A percentile compares a stretch with the other conserved stretches of the same genome.
Evolutionary conservation across 225 moss, liverwort and hornwort genomes (phyloP).

Genomic region (Polytrichum commune): DNA sequence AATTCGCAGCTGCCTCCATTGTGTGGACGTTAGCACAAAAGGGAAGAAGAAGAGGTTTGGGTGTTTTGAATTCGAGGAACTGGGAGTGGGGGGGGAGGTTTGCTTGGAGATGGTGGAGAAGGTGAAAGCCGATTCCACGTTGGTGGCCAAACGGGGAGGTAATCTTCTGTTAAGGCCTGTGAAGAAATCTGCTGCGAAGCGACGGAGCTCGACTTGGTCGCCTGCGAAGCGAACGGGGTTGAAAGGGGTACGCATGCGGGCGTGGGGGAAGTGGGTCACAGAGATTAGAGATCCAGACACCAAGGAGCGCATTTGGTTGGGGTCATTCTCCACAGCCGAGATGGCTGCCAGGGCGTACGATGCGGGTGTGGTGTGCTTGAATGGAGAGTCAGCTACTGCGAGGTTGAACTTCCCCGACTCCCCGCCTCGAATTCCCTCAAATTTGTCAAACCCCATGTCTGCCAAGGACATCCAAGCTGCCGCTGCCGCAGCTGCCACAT

Average conservation of each 20-base stretch:
- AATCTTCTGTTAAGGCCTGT: too few species aligned
- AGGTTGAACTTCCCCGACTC: slow-evolving; percentile 9
- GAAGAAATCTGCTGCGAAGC: background rate
- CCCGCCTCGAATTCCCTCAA: slow-evolving; percentile 3
- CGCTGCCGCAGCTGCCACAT: slow-evolving; percentile 8
- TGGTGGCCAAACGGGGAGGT: slow-evolving; percentile 2
- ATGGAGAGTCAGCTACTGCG: background rate
- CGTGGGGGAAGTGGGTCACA: slow-evolving; percentile 15
- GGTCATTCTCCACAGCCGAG: background rate
- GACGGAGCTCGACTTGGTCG: background rate
- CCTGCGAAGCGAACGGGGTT: background rate
- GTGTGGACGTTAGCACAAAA: too few species aligned
- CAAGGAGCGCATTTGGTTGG: slow-evolving; percentile 2
- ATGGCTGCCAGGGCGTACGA: too few species aligned
- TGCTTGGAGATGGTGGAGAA: slow-evolving; percentile 5
- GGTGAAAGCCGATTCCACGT: background rate
- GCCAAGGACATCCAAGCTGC: slow-evolving; percentile 8
- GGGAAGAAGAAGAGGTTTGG: too few species aligned
- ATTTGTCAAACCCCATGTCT: background rate
- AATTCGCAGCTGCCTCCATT: too few species aligned
- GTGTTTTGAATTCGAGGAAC: too few species aligned
- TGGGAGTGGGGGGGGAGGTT: too few species aligned
- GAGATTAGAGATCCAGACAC: slow-evolving; percentile 6
- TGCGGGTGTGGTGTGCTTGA: too few species aligned
- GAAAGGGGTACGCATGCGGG: slow-evolving; percentile 12